Evolutionary conservation across 1,139 yeast species (phyloP), one percentile per base, ranked within the genome.

Genomic region (Scheffersomyces parashehatae): DNA sequence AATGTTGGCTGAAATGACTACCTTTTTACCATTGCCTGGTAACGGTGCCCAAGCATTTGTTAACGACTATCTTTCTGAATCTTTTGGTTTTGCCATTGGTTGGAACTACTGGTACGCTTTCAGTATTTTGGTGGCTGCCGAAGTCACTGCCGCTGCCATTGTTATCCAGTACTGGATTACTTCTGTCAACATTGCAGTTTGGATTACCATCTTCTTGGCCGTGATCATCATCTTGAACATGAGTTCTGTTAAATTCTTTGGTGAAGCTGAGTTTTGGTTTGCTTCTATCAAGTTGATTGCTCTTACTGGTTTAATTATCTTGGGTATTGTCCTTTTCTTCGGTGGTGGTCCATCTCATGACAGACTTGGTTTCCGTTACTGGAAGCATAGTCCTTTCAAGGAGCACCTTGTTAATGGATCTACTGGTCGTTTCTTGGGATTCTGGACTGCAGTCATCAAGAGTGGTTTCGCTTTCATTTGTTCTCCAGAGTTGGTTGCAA

Each of bases 181-280:
- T 6, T 58, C 55, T 16, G 74, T 79, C 26, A 68, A 72, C 41
- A 70, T 77, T 5, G 83, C 81, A 28, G 81, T 75, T 16, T 79
- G 82, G 82, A 76, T 78, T 42, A 64, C 80, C 60, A 75, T 78
- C n/a, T 66, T 78, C 44, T 62, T 75, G 45, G 73, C 57, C 12
- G 37, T 68, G 3, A 59, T 69, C 41, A 64, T 75, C n/a, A 49
- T 52, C 3, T 55, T 77, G 20, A 77, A 78, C 50, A 58, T 74
- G 56, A 57, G 64, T 38, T 68, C 79, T 6, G 82, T 83, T 26
- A 67, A 65, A 46, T 73, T 70, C 38, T 83, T 79, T 54, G 88
- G 88, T 31, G 88, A 83, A 55, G 68, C 83, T 7, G 88, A 83
- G 58, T 83, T 81, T 56, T 80, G 82, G 79, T 70, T 84, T 49